A percentile compares a stretch with the other conserved stretches of the same genome.
phyloP scores from a whole-genome alignment of 2,329 filamentous ascomycete genomes.

The Aspergillus transmontanensis region DNA sequence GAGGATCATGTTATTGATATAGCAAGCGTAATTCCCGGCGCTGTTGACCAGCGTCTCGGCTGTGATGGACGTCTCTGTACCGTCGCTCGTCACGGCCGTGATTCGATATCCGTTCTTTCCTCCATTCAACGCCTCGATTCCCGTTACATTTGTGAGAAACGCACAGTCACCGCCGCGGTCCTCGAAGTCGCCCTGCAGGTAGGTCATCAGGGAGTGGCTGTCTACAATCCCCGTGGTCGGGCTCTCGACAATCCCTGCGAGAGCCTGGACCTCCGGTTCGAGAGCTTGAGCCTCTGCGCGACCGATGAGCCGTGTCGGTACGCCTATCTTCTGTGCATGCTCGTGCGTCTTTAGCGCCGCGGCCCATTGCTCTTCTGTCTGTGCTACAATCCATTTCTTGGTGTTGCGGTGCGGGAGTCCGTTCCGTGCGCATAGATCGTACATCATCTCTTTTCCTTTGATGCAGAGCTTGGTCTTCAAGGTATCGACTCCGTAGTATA shows the following conservation, averaged over 20 bases:
- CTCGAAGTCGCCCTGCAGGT: constrained; percentile 75
- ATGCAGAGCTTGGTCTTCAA: constrained; percentile 87
- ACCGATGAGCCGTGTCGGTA: constrained; percentile 73
- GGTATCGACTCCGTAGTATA: constrained; percentile 78
- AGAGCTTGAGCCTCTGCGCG: constrained; percentile 61
- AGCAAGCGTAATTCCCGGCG: constrained; percentile 77
- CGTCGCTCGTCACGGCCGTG: constrained; percentile 46
- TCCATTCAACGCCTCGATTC: constrained; percentile 56
- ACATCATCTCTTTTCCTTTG: constrained; percentile 73
- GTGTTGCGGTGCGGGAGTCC: constrained; percentile 71
- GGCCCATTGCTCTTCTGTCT: constrained; percentile 70
- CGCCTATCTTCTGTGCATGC: constrained; percentile 57
- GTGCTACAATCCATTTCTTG: constrained; percentile 95
- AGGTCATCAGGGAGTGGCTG: constrained; percentile 80
- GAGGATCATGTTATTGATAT: constrained; percentile 80
- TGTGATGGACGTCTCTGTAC: constrained; percentile 60
- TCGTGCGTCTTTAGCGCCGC: constrained; percentile 56
- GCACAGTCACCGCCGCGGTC: constrained; percentile 74
- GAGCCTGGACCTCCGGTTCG: constrained; percentile 76
- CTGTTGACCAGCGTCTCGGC: constrained; percentile 80
- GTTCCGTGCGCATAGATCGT: constrained; percentile 71
- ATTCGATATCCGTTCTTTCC: constrained; percentile 72
- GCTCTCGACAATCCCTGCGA: constrained; percentile 76
- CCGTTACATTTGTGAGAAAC: constrained; percentile 66
- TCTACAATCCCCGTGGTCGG: constrained; percentile 89